phyloP scores from a whole-genome alignment of 257 asterid genomes.

The Primulina huaijiensis region DNA sequence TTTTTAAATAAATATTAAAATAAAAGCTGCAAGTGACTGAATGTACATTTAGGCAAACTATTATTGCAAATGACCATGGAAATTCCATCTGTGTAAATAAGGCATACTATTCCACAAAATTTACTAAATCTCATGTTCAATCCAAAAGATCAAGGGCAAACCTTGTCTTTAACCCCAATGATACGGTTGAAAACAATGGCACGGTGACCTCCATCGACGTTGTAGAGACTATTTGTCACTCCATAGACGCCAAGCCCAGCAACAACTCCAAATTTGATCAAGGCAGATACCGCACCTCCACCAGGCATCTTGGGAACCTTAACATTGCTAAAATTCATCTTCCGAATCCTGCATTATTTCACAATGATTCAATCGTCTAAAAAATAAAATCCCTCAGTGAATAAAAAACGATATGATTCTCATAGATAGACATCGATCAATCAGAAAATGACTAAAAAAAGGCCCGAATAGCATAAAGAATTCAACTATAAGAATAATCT shows the following conservation, averaged over 20 bases:
- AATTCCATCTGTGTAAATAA: neutral
- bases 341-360: constrained; percentile 26
- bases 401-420: neutral
- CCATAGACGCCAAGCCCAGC: constrained; percentile 57
- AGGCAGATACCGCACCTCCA: constrained; percentile 47
- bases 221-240: constrained; percentile 60
- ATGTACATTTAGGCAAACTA: neutral
- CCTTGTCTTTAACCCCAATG: constrained; percentile 66
- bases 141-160: constrained; percentile 1
- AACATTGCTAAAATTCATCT: constrained; percentile 43
- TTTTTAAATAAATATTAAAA: too few relatives aligned
- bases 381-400: neutral
- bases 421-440: neutral
- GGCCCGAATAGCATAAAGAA: too few relatives aligned
- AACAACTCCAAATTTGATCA: constrained; percentile 45
- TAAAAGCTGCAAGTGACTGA: neutral
- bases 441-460: neutral
- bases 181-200: constrained; percentile 77
- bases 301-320: constrained; percentile 59
- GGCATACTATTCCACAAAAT: neutral
- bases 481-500: neutral
- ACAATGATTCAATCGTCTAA: neutral
- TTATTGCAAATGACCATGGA: neutral
- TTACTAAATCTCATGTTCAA: neutral
- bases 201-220: constrained; percentile 78